A percentile compares a stretch with the other conserved stretches of the same genome.
These are phyloP conservation scores for Opeltia flavorubescens DNA, from an alignment of 495 filamentous ascomycete species.

Conservation along the genomic window DNA sequence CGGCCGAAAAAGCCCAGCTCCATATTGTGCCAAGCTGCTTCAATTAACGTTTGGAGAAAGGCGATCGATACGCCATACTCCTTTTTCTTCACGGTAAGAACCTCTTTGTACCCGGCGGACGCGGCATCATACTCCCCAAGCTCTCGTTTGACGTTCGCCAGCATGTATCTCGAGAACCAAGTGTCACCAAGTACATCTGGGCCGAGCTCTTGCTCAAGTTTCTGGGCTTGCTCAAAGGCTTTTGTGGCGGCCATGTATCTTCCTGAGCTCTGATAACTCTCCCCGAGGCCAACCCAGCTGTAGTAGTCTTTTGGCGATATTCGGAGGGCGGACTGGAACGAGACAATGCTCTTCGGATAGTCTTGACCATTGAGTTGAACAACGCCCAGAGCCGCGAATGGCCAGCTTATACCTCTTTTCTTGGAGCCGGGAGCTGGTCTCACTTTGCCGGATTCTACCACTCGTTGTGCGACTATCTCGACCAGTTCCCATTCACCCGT, in stretches of 20 bases:
- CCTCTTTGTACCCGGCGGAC: slow-evolving; percentile 55
- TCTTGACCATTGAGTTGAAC: slow-evolving; percentile 93
- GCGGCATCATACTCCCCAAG: slow-evolving; percentile 79
- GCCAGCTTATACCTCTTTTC: slow-evolving; percentile 85
- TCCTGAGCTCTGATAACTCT: slow-evolving; percentile 90
- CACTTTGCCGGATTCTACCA: slow-evolving; percentile 82
- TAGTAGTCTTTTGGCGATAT: slow-evolving; percentile 77
- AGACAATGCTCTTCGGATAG: slow-evolving; percentile 70
- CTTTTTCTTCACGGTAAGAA: slow-evolving; percentile 46
- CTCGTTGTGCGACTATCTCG: slow-evolving; percentile 78
- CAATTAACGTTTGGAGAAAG: slow-evolving; percentile 71
- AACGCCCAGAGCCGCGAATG: slow-evolving; percentile 88
- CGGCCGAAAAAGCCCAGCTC: slow-evolving; percentile 75
- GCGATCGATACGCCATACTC: slow-evolving; percentile 84
- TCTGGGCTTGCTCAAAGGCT: slow-evolving; percentile 69
- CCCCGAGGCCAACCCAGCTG: slow-evolving; percentile 89
- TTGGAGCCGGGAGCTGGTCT: slow-evolving; percentile 83
- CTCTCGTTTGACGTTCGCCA: slow-evolving; percentile 89
- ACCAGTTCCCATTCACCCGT: slow-evolving; percentile 92
- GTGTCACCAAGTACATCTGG: slow-evolving; percentile 40
- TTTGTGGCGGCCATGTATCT: slow-evolving; percentile 85
- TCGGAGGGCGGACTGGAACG: slow-evolving; percentile 81
- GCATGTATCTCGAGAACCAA: slow-evolving; percentile 94
- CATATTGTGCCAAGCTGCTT: slow-evolving; percentile 61
- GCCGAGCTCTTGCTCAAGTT: slow-evolving; percentile 35